phyloP scores from a whole-genome alignment of 192 early-diverging fungal genomes.

The Backusella luteola region DNA sequence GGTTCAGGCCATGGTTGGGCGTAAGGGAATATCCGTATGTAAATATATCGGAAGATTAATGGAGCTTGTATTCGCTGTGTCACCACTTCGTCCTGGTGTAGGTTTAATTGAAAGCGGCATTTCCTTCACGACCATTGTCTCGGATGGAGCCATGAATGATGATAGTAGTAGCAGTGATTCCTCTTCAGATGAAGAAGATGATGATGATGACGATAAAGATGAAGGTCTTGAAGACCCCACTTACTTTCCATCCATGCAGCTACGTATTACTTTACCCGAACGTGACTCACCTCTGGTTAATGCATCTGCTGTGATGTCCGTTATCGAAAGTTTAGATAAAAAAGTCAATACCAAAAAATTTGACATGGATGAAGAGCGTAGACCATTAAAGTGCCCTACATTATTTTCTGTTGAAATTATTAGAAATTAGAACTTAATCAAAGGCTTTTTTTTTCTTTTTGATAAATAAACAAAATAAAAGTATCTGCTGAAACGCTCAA shows the following conservation, averaged over 20 bases:
- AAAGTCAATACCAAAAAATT: slow-evolving; percentile 13
- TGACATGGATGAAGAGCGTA: slow-evolving; percentile 13
- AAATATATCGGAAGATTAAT: slow-evolving; percentile 44
- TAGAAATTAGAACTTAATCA: not conserved
- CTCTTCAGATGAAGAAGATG: not conserved
- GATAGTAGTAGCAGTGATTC: not conserved
- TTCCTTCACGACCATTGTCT: not conserved
- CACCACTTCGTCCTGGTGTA: slow-evolving; percentile 26
- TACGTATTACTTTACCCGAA: not conserved
- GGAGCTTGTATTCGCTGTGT: slow-evolving; percentile 32
- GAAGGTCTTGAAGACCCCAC: not conserved
- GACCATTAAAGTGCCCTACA: not conserved
- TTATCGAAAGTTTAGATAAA: slow-evolving; percentile 19
- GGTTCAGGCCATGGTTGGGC: slow-evolving; percentile 40
- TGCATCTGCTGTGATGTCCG: slow-evolving; percentile 17
- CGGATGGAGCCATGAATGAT: not conserved
- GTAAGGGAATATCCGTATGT: slow-evolving; percentile 35
- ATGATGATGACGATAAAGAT: not conserved
- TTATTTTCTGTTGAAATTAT: slow-evolving; percentile 10
- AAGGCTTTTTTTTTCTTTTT: not conserved
- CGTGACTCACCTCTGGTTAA: not conserved
- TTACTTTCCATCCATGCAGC: slow-evolving; percentile 1
- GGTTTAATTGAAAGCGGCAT: slow-evolving; percentile 17
- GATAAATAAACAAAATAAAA: not conserved
- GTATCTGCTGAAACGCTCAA: not conserved